Percentiles rank a stretch among this genome's conserved stretches.
Evolutionary conservation across 306 rosid genomes (phyloP).

Genomic region (Sphenostylis stenocarpa): DNA sequence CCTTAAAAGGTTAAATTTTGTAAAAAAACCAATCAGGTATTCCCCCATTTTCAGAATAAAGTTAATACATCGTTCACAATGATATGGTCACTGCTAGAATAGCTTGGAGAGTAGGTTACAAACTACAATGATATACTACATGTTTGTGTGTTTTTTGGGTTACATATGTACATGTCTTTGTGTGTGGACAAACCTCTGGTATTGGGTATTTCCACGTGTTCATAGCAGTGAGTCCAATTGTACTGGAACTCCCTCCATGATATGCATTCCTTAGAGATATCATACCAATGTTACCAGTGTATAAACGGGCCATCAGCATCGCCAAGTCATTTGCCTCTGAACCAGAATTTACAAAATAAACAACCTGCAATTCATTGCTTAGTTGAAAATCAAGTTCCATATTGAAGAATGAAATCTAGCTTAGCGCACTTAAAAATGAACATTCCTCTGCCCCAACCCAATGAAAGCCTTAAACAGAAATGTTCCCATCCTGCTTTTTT

Average conservation of each 20-base stretch:
- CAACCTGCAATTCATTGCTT: slow-evolving; percentile 50
- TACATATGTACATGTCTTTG: background rate
- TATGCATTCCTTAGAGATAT: slow-evolving; percentile 74
- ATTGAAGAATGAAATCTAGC: background rate
- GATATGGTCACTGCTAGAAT: background rate
- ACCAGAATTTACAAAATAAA: slow-evolving; percentile 70
- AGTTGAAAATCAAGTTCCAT: background rate
- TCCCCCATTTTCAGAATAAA: background rate
- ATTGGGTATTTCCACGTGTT: slow-evolving; percentile 78
- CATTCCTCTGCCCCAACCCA: background rate
- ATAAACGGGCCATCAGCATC: slow-evolving; percentile 72
- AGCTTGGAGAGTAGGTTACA: background rate
- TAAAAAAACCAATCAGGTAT: slow-evolving; percentile 9
- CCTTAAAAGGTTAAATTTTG: slow-evolving; percentile 42
- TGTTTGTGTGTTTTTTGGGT: background rate
- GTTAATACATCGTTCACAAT: background rate
- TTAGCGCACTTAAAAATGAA: background rate
- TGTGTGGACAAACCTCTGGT: slow-evolving; percentile 63
- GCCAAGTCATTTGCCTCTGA: slow-evolving; percentile 72
- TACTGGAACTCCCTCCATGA: slow-evolving; percentile 75
- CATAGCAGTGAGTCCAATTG: slow-evolving; percentile 68
- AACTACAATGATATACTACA: too few relatives aligned
- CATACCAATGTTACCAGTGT: slow-evolving; percentile 61
- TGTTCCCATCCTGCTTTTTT: background rate
- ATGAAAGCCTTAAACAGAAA: background rate